These are phyloP conservation scores for Chionographis japonica DNA, from an alignment of 106 monocot species.

Conservation along the genomic window DNA sequence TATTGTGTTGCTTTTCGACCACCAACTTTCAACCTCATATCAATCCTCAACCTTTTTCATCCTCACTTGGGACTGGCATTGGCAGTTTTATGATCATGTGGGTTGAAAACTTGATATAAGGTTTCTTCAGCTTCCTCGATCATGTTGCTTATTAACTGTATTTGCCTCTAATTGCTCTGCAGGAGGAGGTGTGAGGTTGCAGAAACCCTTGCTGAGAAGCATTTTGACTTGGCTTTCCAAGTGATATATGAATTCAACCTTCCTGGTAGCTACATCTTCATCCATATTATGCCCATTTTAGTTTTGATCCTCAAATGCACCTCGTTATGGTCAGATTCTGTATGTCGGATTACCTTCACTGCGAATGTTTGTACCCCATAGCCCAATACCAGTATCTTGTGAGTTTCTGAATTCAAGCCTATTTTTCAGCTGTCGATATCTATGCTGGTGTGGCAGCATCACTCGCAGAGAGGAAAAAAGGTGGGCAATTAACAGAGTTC, in stretches of 20 bases:
- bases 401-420: background rate
- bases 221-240: constrained; percentile 82
- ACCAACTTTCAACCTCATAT: too few relatives aligned
- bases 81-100: background rate
- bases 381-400: background rate
- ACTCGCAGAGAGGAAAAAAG: constrained; percentile 83
- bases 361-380: background rate
- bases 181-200: constrained; percentile 85
- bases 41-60: too few relatives aligned
- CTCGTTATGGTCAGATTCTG: too few relatives aligned
- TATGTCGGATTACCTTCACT: too few relatives aligned
- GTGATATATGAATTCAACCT: constrained; percentile 83
- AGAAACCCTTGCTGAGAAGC: constrained; percentile 91
- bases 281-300: background rate
- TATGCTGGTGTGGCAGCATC: constrained; percentile 91
- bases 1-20: too few relatives aligned
- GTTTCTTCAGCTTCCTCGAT: background rate
- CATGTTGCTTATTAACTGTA: constrained; percentile 8
- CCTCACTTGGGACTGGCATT: too few relatives aligned
- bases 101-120: background rate
- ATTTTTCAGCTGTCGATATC: constrained; percentile 78
- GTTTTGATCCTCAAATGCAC: background rate
- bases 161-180: constrained; percentile 10
- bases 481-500: constrained; percentile 75
- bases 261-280: constrained; percentile 51